Evolutionary conservation across 164 flowering plant species (phyloP).

Genomic region (Chimonanthus salicifolius): DNA sequence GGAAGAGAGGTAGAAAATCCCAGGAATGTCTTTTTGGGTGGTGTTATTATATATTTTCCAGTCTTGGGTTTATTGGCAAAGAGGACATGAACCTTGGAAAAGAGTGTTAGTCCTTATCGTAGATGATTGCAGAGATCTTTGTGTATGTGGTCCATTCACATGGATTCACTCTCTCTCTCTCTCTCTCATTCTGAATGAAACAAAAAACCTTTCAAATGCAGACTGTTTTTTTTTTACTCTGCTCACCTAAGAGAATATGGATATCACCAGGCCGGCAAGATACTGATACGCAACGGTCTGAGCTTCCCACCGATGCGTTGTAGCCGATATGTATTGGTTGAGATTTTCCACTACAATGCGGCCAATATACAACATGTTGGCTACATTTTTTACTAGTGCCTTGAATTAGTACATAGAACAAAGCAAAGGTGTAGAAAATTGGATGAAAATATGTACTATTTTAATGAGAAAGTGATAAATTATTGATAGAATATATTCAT

Average conservation of each 20-base stretch:
- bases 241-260: slow-evolving; percentile 32
- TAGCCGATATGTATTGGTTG: no score
- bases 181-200: not conserved
- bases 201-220: no score
- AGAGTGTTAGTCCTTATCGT: slow-evolving; percentile 21
- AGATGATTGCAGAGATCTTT: slow-evolving; percentile 28
- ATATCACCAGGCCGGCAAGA: not conserved
- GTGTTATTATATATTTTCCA: not conserved
- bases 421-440: no score
- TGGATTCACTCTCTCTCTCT: slow-evolving; percentile 20
- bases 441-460: no score
- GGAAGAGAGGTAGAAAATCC: slow-evolving; percentile 3
- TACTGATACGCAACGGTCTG: no score
- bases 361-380: no score
- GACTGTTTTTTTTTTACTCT: slow-evolving; percentile 19
- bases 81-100: slow-evolving; percentile 23
- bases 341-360: no score
- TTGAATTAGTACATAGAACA: no score
- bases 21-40: not conserved
- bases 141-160: slow-evolving; percentile 30
- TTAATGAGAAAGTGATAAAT: no score
- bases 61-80: slow-evolving; percentile 7
- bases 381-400: no score
- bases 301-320: no score
- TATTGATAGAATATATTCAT: no score